These are phyloP conservation scores for Chalciporus sphaerocephalus DNA, from an alignment of 768 basidiomycete genomes.

Conservation along the genomic window DNA sequence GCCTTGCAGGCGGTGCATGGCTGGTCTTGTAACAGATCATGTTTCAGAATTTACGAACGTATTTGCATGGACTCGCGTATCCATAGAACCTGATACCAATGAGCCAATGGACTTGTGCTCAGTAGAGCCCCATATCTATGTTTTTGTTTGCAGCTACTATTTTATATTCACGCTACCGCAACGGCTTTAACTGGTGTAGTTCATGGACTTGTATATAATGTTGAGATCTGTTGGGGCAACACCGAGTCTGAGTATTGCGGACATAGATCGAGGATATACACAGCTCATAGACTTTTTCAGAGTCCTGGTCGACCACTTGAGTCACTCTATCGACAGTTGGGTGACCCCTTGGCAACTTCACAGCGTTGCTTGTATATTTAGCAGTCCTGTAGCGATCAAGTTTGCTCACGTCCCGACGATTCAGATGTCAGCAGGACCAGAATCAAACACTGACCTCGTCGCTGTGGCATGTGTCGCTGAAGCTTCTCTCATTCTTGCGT, in stretches of 20 bases:
- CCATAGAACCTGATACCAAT: neutral
- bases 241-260: no score
- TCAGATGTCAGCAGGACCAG: constrained; percentile 23
- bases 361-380: neutral
- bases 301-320: no score
- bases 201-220: neutral
- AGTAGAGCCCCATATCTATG: neutral
- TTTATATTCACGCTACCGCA: neutral
- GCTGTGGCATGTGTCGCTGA: constrained; percentile 61
- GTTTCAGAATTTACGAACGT: constrained; percentile 1
- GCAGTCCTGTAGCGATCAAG: neutral
- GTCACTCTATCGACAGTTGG: neutral
- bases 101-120: neutral
- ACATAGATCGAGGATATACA: neutral
- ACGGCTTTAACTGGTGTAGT: neutral
- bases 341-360: neutral
- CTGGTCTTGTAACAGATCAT: constrained; percentile 18
- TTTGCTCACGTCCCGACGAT: neutral
- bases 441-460: constrained; percentile 27
- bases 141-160: constrained; percentile 9
- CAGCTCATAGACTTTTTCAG: no score
- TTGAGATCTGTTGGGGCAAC: no score
- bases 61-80: constrained; percentile 5
- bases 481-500: constrained; percentile 49
- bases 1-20: constrained; percentile 32